These are phyloP conservation scores for Stephanodiscus triporus DNA, from an alignment of 108 stramenopile genomes.

Conservation along the genomic window DNA sequence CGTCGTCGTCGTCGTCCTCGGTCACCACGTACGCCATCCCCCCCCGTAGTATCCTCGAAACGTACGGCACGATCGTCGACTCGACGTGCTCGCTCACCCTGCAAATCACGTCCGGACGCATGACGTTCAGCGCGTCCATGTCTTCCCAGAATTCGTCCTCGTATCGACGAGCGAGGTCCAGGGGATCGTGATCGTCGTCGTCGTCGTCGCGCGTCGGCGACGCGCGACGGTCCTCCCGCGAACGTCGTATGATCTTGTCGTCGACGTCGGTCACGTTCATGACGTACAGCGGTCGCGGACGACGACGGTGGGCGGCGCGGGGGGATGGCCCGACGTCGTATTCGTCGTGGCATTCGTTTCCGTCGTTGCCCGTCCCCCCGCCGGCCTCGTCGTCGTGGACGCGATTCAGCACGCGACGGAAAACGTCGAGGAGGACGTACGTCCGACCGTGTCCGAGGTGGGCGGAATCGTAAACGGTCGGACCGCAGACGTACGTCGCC, in stretches of 20 bases:
- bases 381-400: conserved; percentile 35
- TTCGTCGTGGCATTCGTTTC: too few species aligned
- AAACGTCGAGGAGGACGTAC: conserved; percentile 93
- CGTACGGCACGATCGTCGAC: conserved; percentile 84
- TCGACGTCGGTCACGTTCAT: conserved; percentile 98
- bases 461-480: conserved; percentile 96
- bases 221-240: too few species aligned
- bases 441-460: conserved; percentile 98
- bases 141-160: conserved; percentile 83
- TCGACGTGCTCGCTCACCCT: conserved; percentile 93
- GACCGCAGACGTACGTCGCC: conserved; percentile 98
- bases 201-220: conserved; percentile 42
- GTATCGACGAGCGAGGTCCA: conserved; percentile 63
- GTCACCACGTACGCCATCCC: conserved; percentile 87
- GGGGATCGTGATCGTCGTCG: too few species aligned
- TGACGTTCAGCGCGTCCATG: conserved; percentile 67
- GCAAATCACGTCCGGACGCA: conserved; percentile 87
- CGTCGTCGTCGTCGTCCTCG: conserved; percentile 41
- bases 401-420: conserved; percentile 82
- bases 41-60: conserved; percentile 69
- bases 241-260: conserved; percentile 93
- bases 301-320: neutral
- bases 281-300: conserved; percentile 65
- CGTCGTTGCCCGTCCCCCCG: too few species aligned
- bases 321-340: neutral